Evolutionary conservation across 768 basidiomycete species (phyloP).

Genomic region (Rhodosporidiobolus odoratus): DNA sequence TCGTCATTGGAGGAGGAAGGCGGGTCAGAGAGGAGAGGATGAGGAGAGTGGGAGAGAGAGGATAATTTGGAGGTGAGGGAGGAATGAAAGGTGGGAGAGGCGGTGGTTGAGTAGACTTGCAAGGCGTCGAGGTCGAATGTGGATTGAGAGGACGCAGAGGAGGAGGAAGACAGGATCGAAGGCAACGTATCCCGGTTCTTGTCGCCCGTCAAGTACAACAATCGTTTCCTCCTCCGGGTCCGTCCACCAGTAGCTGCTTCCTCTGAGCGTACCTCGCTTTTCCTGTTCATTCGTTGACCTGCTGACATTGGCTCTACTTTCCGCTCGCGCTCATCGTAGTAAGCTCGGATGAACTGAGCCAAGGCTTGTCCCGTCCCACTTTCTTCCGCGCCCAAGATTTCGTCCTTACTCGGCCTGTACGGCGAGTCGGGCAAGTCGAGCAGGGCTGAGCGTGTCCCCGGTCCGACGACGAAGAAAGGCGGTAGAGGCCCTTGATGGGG

Average conservation of each 20-base stretch:
- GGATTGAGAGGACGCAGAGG: constrained; percentile 44
- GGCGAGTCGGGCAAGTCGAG: constrained; percentile 43
- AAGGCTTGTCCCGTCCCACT: constrained; percentile 53
- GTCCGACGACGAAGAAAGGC: constrained; percentile 76
- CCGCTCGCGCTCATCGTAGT: too few relatives aligned
- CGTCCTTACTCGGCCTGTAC: constrained; percentile 40
- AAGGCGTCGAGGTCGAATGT: constrained; percentile 42
- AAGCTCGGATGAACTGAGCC: constrained; percentile 42
- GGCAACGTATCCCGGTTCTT: constrained; percentile 71
- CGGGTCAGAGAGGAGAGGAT: not conserved
- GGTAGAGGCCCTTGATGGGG: constrained; percentile 3
- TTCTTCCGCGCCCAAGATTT: constrained; percentile 52
- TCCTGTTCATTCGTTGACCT: too few relatives aligned
- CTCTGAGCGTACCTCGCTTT: too few relatives aligned
- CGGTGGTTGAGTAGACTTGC: constrained; percentile 4
- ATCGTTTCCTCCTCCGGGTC: constrained; percentile 8
- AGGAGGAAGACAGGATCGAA: constrained; percentile 51
- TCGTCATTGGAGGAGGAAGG: too few relatives aligned
- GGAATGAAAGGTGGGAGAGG: not conserved
- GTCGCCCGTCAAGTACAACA: constrained; percentile 79
- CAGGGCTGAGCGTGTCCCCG: constrained; percentile 57
- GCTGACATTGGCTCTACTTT: too few relatives aligned
- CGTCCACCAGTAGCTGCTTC: constrained; percentile 11
- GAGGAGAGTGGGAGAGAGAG: not conserved
- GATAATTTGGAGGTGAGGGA: not conserved